Percentiles rank a stretch among this genome's conserved stretches.
Conservation (phyloP, 768 basidiomycete genomes). For the Mycena capillaripes region DNA sequence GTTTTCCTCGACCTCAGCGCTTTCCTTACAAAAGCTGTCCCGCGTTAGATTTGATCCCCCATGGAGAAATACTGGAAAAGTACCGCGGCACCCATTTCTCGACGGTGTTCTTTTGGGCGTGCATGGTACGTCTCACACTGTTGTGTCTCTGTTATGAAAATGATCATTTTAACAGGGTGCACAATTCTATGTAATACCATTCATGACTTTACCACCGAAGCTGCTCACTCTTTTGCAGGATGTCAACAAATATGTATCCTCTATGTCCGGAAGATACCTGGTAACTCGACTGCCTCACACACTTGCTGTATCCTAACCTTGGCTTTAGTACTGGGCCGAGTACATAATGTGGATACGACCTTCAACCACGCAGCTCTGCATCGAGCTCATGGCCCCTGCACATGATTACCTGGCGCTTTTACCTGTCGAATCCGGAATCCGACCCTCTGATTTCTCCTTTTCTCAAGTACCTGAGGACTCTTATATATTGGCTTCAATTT, state of each 20-base stretch:
- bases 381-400: not conserved
- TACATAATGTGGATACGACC: slow-evolving; percentile 8
- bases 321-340: not conserved
- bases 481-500: not conserved
- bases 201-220: not conserved
- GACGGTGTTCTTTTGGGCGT: not conserved
- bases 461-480: not conserved
- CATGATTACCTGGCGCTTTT: not conserved
- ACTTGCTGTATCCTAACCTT: not conserved
- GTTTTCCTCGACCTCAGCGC: too few relatives aligned
- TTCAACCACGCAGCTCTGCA: not conserved
- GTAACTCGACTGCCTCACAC: not conserved
- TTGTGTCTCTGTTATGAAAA: not conserved
- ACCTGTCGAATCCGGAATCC: not conserved
- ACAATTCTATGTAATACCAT: not conserved
- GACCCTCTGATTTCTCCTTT: not conserved
- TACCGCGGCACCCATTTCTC: not conserved
- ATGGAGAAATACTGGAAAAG: not conserved
- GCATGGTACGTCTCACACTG: not conserved
- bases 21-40: not conserved
- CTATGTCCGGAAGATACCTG: not conserved
- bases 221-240: not conserved
- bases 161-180: not conserved
- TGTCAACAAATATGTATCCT: not conserved
- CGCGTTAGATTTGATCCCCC: not conserved